Conservation (phyloP, 768 basidiomycete genomes). For the Lentinula sp. region DNA sequence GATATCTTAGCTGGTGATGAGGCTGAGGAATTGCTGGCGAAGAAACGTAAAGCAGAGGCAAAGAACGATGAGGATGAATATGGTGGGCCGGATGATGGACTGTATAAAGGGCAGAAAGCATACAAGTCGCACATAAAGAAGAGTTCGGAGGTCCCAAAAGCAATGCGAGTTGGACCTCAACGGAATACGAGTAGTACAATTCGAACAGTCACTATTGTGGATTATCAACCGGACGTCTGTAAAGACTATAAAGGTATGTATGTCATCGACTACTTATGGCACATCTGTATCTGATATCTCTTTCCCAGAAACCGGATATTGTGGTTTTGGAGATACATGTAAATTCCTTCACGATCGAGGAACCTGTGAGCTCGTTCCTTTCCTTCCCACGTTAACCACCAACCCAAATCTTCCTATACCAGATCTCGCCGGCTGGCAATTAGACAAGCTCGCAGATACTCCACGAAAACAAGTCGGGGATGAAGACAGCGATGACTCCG, state of each 20-base stretch:
- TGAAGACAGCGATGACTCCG: constrained; percentile 46
- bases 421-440: constrained; percentile 98
- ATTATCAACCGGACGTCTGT: constrained; percentile 99
- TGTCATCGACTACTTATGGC: not conserved
- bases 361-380: constrained; percentile 57
- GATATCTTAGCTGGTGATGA: constrained; percentile 83
- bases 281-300: not conserved
- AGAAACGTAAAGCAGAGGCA: constrained; percentile 55
- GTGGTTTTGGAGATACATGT: constrained; percentile 98
- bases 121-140: constrained; percentile 81
- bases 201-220: constrained; percentile 88
- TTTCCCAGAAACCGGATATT: constrained; percentile 88
- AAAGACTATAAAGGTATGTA: constrained; percentile 94
- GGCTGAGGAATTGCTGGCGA: constrained; percentile 69
- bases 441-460: constrained; percentile 86
- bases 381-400: constrained; percentile 2
- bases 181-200: constrained; percentile 70
- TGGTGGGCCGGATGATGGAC: constrained; percentile 72
- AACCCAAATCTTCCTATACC: constrained; percentile 9
- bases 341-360: constrained; percentile 99
- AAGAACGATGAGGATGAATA: constrained; percentile 46
- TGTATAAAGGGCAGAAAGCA: constrained; percentile 80
- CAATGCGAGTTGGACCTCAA: constrained; percentile 82
- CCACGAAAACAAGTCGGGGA: constrained; percentile 59
- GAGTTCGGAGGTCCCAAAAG: constrained; percentile 78